A percentile compares a stretch with the other conserved stretches of the same genome.
phyloP scores from a whole-genome alignment of 805 yeast species.

The Metschnikowia proteae region DNA sequence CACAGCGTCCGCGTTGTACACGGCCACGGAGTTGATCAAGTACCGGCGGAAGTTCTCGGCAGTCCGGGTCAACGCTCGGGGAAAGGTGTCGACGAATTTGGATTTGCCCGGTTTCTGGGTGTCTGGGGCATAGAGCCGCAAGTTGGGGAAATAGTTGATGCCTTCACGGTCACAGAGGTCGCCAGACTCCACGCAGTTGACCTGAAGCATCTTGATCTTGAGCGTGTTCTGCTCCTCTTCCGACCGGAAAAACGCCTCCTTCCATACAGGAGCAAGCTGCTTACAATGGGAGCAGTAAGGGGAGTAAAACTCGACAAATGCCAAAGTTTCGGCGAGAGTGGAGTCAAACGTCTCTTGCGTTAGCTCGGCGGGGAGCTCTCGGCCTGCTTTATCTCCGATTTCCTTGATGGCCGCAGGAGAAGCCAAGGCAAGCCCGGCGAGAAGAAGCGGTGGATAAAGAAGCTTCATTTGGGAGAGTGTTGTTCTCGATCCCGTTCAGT shows the following conservation, averaged over 20 bases:
- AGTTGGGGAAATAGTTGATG: slow-evolving; percentile 63
- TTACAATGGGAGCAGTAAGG: slow-evolving; percentile 88
- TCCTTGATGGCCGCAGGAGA: slow-evolving; percentile 1
- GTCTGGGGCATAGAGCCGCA: slow-evolving; percentile 65
- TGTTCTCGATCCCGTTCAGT: too few species aligned
- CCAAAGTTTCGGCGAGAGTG: slow-evolving; percentile 49
- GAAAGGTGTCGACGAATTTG: slow-evolving; percentile 41
- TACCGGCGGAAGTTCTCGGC: slow-evolving; percentile 49
- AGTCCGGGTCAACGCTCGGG: slow-evolving; percentile 43
- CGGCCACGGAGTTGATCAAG: slow-evolving; percentile 51
- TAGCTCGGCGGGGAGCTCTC: slow-evolving; percentile 47
- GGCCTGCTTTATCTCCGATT: slow-evolving; percentile 3
- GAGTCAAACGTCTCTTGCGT: slow-evolving; percentile 48
- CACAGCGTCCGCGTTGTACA: slow-evolving; percentile 37
- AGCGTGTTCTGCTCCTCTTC: slow-evolving; percentile 41
- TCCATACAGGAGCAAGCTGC: slow-evolving; percentile 80
- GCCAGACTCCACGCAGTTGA: slow-evolving; percentile 82
- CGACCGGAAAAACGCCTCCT: slow-evolving; percentile 52
- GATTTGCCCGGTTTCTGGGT: slow-evolving; percentile 25
- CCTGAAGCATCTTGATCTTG: slow-evolving; percentile 62
- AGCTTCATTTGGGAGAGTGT: neutral
- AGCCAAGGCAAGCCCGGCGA: neutral
- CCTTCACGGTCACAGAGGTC: slow-evolving; percentile 75
- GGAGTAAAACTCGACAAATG: slow-evolving; percentile 83
- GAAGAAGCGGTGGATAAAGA: neutral